Evolutionary conservation across 225 moss, liverwort and hornwort species (phyloP).

Genomic region (Pleurozium schreberi): DNA sequence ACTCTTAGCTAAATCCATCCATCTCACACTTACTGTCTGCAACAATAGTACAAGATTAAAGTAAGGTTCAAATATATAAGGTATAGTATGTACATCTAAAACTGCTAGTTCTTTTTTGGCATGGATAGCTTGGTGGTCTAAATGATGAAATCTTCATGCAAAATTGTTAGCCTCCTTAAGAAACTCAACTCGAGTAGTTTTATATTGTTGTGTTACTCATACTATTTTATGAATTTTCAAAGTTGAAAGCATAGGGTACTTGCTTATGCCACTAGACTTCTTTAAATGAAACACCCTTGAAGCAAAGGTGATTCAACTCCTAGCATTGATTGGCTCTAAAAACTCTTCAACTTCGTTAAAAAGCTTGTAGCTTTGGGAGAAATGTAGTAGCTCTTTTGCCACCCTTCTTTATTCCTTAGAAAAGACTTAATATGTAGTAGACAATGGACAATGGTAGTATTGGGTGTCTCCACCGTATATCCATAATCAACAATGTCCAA

Average conservation of each 20-base stretch:
- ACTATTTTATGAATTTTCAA: background rate
- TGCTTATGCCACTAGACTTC: background rate
- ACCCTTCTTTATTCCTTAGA: background rate
- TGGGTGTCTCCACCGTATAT: fast-evolving
- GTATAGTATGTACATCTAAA: background rate
- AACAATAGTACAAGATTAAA: too few relatives aligned
- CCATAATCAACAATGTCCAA: fast-evolving
- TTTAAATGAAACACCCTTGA: background rate
- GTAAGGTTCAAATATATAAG: too few relatives aligned
- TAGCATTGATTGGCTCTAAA: too few relatives aligned
- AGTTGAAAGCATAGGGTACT: background rate
- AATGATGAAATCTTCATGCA: background rate
- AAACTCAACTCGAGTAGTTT: fast-evolving
- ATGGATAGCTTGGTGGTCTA: fast-evolving
- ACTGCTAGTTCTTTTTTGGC: fast-evolving
- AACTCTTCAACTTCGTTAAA: too few relatives aligned
- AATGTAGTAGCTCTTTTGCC: background rate
- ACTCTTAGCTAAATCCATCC: too few relatives aligned
- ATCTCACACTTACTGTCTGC: too few relatives aligned
- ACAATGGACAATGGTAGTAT: background rate
- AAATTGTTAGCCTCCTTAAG: background rate
- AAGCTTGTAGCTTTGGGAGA: fast-evolving
- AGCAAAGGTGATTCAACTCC: background rate
- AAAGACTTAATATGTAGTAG: too few relatives aligned
- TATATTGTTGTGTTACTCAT: fast-evolving